A percentile compares a stretch with the other conserved stretches of the same genome.
Evolutionary conservation across 2,329 filamentous ascomycete genomes (phyloP).

Genomic region (Calonectria naviculata): DNA sequence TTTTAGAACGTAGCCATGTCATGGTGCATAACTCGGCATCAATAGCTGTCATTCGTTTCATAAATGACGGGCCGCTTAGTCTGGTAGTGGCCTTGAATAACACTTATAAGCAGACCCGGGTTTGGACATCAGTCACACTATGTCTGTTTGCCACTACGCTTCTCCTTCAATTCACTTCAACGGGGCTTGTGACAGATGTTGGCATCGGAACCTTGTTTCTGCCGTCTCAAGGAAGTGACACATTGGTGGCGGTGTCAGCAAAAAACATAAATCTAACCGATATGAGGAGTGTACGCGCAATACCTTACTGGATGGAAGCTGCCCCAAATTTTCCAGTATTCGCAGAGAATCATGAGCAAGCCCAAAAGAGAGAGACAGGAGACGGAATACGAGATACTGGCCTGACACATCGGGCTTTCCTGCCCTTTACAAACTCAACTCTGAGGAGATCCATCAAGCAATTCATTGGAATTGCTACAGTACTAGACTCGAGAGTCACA

Average conservation of each 20-base stretch:
- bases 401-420: constrained; percentile 3
- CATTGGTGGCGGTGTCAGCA: not conserved
- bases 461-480: not conserved
- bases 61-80: constrained; percentile 8
- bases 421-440: constrained; percentile 1
- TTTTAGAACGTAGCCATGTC: not conserved
- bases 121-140: not conserved
- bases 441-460: constrained; percentile 1
- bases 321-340: constrained; percentile 5
- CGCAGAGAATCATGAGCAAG: not conserved
- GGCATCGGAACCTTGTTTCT: not conserved
- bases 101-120: not conserved
- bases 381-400: not conserved
- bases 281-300: not conserved
- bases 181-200: not conserved
- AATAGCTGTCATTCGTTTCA: not conserved
- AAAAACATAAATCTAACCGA: not conserved
- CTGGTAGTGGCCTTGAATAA: not conserved
- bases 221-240: not conserved
- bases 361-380: not conserved
- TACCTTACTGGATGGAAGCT: constrained; percentile 5
- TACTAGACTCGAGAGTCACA: constrained; percentile 1
- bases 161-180: constrained; percentile 5
- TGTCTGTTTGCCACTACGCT: not conserved
- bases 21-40: not conserved